Percentiles rank a stretch among this genome's conserved stretches.
Evolutionary conservation across 2,329 filamentous ascomycete species (phyloP).

Genomic region (Trichoderma brevicompactum): DNA sequence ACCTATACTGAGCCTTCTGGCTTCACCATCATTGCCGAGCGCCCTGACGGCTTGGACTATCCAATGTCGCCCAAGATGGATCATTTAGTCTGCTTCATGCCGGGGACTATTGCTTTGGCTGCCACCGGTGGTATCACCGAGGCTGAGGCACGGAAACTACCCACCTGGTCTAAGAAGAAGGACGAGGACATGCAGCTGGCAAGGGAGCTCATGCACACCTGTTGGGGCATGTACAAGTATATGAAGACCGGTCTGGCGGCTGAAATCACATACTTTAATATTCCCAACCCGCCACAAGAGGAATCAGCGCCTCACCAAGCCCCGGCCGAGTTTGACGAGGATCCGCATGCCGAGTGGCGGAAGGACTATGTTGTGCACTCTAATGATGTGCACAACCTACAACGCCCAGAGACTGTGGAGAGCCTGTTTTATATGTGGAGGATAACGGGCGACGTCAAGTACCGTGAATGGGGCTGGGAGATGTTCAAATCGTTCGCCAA

Average conservation of each 20-base stretch:
- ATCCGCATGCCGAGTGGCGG: conserved; percentile 67
- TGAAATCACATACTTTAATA: conserved; percentile 90
- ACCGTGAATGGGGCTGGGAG: conserved; percentile 97
- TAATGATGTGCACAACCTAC: conserved; percentile 90
- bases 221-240: conserved; percentile 95
- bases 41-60: conserved; percentile 71
- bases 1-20: conserved; percentile 81
- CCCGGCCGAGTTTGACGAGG: conserved; percentile 55
- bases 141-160: conserved; percentile 71
- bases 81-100: conserved; percentile 96
- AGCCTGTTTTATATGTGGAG: conserved; percentile 98
- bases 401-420: conserved; percentile 96
- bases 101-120: conserved; percentile 89
- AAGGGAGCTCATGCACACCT: conserved; percentile 91
- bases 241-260: conserved; percentile 90
- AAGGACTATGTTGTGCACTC: conserved; percentile 78
- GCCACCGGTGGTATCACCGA: conserved; percentile 80
- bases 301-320: conserved; percentile 57
- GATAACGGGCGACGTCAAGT: conserved; percentile 86
- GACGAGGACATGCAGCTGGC: conserved; percentile 88
- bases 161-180: conserved; percentile 75
- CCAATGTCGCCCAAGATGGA: conserved; percentile 89
- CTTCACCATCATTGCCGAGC: conserved; percentile 89
- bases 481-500: conserved; percentile 95
- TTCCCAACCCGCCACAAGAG: conserved; percentile 67